phyloP scores from a whole-genome alignment of 1,284 basidiomycete genomes.

The Rhodofomes roseus region DNA sequence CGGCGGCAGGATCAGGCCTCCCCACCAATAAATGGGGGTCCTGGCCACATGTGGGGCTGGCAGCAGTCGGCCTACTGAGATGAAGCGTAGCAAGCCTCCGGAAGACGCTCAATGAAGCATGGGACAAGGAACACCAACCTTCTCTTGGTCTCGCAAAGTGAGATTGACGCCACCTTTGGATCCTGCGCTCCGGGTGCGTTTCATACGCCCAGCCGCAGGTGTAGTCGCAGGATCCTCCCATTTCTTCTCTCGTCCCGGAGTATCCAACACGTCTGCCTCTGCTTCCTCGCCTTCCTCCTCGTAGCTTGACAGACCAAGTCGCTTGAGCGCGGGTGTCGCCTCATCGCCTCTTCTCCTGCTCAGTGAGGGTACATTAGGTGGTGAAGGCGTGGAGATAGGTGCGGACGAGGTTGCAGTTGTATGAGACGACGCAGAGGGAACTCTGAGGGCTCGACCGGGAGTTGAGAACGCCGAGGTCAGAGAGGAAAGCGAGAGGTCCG shows the following conservation, averaged over 20 bases:
- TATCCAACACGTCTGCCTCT: conserved; percentile 47
- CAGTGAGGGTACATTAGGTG: conserved; percentile 28
- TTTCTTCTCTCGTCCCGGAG: conserved; percentile 46
- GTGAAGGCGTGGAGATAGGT: conserved; percentile 51
- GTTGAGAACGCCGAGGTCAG: conserved; percentile 53
- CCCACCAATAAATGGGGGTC: no score
- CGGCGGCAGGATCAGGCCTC: no score
- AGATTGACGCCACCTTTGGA: conserved; percentile 62
- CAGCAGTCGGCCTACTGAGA: no score
- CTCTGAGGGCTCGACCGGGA: conserved; percentile 45
- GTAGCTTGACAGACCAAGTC: conserved; percentile 21
- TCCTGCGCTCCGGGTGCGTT: conserved; percentile 38
- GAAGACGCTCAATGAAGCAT: neutral
- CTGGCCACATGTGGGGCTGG: no score
- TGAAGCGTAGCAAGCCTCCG: no score
- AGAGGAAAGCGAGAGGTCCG: conserved; percentile 63
- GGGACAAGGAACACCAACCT: conserved; percentile 50
- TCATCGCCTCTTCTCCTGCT: conserved; percentile 26
- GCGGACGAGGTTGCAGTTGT: conserved; percentile 54
- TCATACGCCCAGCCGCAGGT: conserved; percentile 37
- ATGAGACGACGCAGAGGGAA: conserved; percentile 49
- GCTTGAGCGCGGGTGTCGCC: conserved; percentile 26
- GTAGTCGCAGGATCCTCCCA: conserved; percentile 49
- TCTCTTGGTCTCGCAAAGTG: conserved; percentile 91
- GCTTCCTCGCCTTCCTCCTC: conserved; percentile 31